Base-by-base conservation (phyloP, 2,329 filamentous ascomycete genomes). In the Anthostomella pinea region DNA sequence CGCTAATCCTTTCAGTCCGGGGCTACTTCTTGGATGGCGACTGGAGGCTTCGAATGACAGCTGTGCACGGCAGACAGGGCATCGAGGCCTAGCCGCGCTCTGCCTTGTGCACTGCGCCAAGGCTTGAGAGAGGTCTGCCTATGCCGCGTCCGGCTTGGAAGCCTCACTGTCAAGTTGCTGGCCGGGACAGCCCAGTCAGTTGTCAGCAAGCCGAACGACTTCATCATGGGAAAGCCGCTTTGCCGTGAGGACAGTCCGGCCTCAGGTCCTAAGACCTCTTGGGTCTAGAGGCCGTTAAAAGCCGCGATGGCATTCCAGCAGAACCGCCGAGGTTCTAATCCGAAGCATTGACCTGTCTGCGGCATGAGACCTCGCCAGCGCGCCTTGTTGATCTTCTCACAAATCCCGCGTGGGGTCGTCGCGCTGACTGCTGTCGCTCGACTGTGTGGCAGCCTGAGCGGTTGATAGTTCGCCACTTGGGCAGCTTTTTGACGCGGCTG, bases 391-490 rank as follows among this genome's bases (percentile, higher is more conserved):
- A n/a, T n/a, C n/a, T n/a, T n/a, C n/a, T n/a, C n/a, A n/a, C n/a
- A n/a, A n/a, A n/a, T n/a, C n/a, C n/a, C n/a, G n/a, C n/a, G n/a
- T n/a, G n/a, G n/a, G n/a, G n/a, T n/a, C n/a, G n/a, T n/a, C n/a
- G n/a, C n/a, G n/a, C n/a, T n/a, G n/a, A n/a, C n/a, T n/a, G n/a
- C n/a, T n/a, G n/a, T n/a, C n/a, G n/a, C n/a, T n/a, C n/a, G n/a
- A n/a, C n/a, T n/a, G n/a, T n/a, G n/a, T n/a, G n/a, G n/a, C n/a
- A n/a, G n/a, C n/a, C n/a, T n/a, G n/a, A n/a, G n/a, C n/a, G 30
- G 26, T 22, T 6, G 25, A 30, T 31, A n/a, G 39, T 41, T 46
- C 33, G 47, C 45, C 47, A 50, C 47, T 48, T 46, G 38, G 45
- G 47, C 40, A 43, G 44, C 37, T 41, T 35, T 35, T 30, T n/a